phyloP scores from a whole-genome alignment of 495 filamentous ascomycete species.

The Annulohypoxylon nitens region DNA sequence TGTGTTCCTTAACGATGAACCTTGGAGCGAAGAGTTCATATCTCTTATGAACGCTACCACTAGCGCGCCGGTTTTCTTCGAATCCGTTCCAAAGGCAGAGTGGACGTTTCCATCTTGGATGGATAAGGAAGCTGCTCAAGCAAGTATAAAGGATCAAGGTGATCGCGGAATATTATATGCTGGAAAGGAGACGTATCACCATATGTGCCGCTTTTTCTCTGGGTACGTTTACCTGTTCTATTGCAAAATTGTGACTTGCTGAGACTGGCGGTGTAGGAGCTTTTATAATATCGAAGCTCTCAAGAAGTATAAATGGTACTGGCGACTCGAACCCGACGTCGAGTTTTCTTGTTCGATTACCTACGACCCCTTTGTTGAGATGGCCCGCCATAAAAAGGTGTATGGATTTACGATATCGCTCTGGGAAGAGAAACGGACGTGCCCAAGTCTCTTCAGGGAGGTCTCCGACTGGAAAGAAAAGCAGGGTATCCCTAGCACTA shows the following conservation, averaged over 20 bases:
- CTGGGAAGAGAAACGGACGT: slow-evolving; percentile 63
- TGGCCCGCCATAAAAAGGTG: slow-evolving; percentile 63
- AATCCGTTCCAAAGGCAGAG: slow-evolving; percentile 79
- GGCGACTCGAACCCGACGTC: slow-evolving; percentile 67
- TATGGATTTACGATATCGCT: slow-evolving; percentile 68
- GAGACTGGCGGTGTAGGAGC: slow-evolving; percentile 65
- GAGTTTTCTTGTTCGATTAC: slow-evolving; percentile 66
- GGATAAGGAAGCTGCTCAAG: slow-evolving; percentile 80
- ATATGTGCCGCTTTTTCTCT: slow-evolving; percentile 98
- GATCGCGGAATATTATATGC: slow-evolving; percentile 94
- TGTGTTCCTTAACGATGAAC: slow-evolving; percentile 94
- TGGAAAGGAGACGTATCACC: slow-evolving; percentile 98
- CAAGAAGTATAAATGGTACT: slow-evolving; percentile 65
- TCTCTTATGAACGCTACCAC: slow-evolving; percentile 83
- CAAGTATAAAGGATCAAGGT: slow-evolving; percentile 88
- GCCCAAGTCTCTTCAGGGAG: slow-evolving; percentile 63
- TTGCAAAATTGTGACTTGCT: slow-evolving; percentile 8
- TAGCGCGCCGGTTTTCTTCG: slow-evolving; percentile 81
- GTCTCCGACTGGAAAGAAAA: slow-evolving; percentile 59
- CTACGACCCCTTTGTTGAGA: slow-evolving; percentile 69
- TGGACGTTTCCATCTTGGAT: slow-evolving; percentile 97
- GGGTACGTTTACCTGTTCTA: slow-evolving; percentile 66
- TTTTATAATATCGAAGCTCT: slow-evolving; percentile 61
- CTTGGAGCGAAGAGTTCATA: slow-evolving; percentile 89
- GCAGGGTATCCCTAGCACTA: slow-evolving; percentile 48